Conservation (phyloP, 2,329 filamentous ascomycete species). For the Pseudogymnoascus verrucosus region DNA sequence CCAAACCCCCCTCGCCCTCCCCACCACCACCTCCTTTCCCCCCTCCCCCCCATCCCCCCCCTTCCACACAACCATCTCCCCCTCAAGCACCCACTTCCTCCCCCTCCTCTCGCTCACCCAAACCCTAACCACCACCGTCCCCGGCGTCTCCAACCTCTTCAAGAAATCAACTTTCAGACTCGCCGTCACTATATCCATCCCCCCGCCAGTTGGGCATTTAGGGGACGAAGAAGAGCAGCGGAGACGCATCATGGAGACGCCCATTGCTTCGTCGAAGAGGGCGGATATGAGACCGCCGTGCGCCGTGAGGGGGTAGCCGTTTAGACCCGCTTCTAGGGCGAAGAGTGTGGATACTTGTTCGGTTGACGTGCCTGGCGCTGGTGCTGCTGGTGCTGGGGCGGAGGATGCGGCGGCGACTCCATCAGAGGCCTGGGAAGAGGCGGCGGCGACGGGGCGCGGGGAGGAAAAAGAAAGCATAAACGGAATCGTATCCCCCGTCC, state of each 20-base stretch:
- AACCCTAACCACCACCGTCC: too few relatives aligned
- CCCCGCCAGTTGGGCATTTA: constrained; percentile 17
- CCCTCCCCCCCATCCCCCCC: too few relatives aligned
- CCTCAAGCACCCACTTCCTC: too few relatives aligned
- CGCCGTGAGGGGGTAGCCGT: constrained; percentile 6
- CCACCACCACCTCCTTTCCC: too few relatives aligned
- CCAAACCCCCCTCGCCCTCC: too few relatives aligned
- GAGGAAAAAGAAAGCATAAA: not conserved
- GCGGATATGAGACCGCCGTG: not conserved
- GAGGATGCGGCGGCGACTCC: too few relatives aligned
- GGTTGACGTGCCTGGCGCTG: not conserved
- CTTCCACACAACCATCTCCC: too few relatives aligned
- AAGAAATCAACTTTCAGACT: constrained; percentile 49
- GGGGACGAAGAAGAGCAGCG: constrained; percentile 11
- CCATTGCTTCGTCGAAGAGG: constrained; percentile 9
- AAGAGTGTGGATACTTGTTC: not conserved
- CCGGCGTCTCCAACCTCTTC: constrained; percentile 42
- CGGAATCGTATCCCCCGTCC: constrained; percentile 40
- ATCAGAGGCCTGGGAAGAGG: too few relatives aligned
- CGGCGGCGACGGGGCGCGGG: too few relatives aligned
- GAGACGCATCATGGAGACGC: constrained; percentile 30
- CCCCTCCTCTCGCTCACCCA: too few relatives aligned
- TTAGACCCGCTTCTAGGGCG: not conserved
- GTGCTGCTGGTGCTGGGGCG: not conserved
- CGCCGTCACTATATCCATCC: constrained; percentile 37